phyloP scores from a whole-genome alignment of 805 yeast species.

The Nakazawaea holstii region DNA sequence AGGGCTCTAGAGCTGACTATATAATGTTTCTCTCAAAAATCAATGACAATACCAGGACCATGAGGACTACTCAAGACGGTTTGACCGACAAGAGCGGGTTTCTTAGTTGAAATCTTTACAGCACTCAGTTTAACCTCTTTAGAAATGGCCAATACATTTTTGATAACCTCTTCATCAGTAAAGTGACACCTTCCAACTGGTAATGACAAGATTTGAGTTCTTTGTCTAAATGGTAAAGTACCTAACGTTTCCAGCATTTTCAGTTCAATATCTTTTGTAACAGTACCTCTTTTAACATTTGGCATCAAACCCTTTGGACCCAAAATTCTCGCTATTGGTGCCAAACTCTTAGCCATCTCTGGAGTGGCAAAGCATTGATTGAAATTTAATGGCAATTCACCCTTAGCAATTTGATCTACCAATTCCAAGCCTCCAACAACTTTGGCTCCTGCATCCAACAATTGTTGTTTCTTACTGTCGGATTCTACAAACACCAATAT shows the following conservation, averaged over 20 bases:
- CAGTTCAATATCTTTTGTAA: constrained; percentile 54
- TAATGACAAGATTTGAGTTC: constrained; percentile 50
- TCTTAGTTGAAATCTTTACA: constrained; percentile 55
- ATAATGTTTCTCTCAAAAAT: constrained; percentile 24
- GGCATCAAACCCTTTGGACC: constrained; percentile 95
- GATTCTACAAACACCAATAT: constrained; percentile 65
- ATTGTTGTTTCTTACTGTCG: constrained; percentile 44
- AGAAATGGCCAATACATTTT: constrained; percentile 64
- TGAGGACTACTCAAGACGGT: constrained; percentile 63
- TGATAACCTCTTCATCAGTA: constrained; percentile 68
- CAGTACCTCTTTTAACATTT: constrained; percentile 78
- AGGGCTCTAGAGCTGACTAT: not conserved
- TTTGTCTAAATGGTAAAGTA: constrained; percentile 74
- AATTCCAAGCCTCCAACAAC: constrained; percentile 70
- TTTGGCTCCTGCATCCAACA: constrained; percentile 55
- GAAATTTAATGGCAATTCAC: constrained; percentile 46
- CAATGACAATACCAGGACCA: constrained; percentile 76
- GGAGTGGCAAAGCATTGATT: constrained; percentile 85
- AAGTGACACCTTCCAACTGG: constrained; percentile 77
- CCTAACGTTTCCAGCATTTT: constrained; percentile 56
- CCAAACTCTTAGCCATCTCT: constrained; percentile 61
- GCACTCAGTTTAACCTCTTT: constrained; percentile 52
- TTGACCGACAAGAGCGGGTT: constrained; percentile 65
- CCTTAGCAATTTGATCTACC: constrained; percentile 55
- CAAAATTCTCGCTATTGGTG: constrained; percentile 66